A percentile compares a stretch with the other conserved stretches of the same genome.
These are phyloP conservation scores for Drechslerella dactyloides DNA, from an alignment of 2,329 filamentous ascomycete species.

Conservation along the genomic window DNA sequence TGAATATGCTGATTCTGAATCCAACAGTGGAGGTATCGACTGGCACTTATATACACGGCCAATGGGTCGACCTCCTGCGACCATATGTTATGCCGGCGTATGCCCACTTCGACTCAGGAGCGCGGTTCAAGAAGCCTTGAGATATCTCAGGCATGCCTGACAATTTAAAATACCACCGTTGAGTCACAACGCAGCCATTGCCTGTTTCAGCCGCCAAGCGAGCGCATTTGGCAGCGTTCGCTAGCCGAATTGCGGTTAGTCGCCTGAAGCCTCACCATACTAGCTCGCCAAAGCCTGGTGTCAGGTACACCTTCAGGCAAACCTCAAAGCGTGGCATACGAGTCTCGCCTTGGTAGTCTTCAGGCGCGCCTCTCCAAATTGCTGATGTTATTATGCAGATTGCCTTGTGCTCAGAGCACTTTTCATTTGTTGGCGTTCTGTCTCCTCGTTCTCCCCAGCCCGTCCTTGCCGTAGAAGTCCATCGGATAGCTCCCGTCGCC, in stretches of 20 bases:
- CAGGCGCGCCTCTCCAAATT: too few species aligned
- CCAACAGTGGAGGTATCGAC: too few species aligned
- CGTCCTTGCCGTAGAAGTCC: slow-evolving; percentile 96
- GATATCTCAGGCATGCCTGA: slow-evolving; percentile 4
- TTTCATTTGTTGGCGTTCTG: too few species aligned
- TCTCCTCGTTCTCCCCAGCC: slow-evolving; percentile 77
- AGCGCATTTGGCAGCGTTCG: not conserved
- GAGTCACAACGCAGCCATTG: slow-evolving; percentile 4
- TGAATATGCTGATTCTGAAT: too few species aligned
- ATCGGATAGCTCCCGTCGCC: slow-evolving; percentile 80
- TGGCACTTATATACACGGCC: too few species aligned
- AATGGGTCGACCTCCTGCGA: not conserved
- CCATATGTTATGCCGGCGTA: too few species aligned
- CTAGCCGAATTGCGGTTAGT: not conserved
- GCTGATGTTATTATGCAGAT: too few species aligned
- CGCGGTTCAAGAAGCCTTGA: not conserved
- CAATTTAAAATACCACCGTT: not conserved
- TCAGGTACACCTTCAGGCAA: not conserved
- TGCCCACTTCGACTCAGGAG: not conserved
- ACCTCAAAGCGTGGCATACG: not conserved
- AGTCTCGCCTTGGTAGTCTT: too few species aligned
- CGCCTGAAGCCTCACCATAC: not conserved
- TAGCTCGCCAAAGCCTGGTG: not conserved
- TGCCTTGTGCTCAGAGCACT: too few species aligned
- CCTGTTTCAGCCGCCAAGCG: not conserved